These are phyloP conservation scores for Solanum rostratum DNA, from an alignment of 257 asterid species.

Conservation along the genomic window DNA sequence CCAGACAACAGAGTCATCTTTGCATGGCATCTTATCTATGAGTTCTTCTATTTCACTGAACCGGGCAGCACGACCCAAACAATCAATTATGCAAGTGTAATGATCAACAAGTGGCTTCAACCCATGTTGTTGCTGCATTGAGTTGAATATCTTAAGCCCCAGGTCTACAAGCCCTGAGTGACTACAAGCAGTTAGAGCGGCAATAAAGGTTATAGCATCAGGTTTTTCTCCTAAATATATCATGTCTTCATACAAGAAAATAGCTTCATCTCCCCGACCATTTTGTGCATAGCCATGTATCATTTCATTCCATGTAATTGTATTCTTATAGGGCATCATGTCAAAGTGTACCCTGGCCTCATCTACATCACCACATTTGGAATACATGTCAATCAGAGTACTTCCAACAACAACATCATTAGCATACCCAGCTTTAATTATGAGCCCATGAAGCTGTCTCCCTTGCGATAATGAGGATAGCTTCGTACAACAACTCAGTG, in stretches of 20 bases:
- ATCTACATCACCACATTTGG: slow-evolving; percentile 13
- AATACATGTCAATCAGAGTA: slow-evolving; percentile 19
- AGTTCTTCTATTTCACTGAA: slow-evolving; percentile 9
- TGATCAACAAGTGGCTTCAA: slow-evolving; percentile 12
- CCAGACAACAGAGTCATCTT: slow-evolving; percentile 13
- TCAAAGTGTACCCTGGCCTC: slow-evolving; percentile 4
- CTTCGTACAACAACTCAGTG: slow-evolving; percentile 3
- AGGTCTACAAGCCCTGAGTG: slow-evolving; percentile 13
- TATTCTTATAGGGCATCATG: slow-evolving; percentile 10
- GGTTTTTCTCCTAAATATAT: slow-evolving; percentile 8
- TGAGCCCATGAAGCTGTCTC: slow-evolving; percentile 9
- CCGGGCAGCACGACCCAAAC: slow-evolving; percentile 16
- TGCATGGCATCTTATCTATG: slow-evolving; percentile 11
- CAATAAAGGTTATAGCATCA: slow-evolving; percentile 10
- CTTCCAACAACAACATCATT: slow-evolving; percentile 16
- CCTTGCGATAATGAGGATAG: slow-evolving; percentile 8
- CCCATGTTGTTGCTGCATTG: slow-evolving; percentile 8
- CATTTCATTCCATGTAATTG: slow-evolving; percentile 16
- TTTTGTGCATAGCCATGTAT: slow-evolving; percentile 16
- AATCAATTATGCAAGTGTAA: slow-evolving; percentile 17
- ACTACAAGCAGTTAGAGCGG: slow-evolving; percentile 14
- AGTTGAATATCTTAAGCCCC: slow-evolving; percentile 7
- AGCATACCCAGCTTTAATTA: neutral
- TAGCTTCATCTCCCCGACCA: slow-evolving; percentile 13
- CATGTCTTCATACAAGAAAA: slow-evolving; percentile 6